Base-by-base conservation (phyloP, 2,329 filamentous ascomycete genomes). In the Botryotinia narcissicola region DNA sequence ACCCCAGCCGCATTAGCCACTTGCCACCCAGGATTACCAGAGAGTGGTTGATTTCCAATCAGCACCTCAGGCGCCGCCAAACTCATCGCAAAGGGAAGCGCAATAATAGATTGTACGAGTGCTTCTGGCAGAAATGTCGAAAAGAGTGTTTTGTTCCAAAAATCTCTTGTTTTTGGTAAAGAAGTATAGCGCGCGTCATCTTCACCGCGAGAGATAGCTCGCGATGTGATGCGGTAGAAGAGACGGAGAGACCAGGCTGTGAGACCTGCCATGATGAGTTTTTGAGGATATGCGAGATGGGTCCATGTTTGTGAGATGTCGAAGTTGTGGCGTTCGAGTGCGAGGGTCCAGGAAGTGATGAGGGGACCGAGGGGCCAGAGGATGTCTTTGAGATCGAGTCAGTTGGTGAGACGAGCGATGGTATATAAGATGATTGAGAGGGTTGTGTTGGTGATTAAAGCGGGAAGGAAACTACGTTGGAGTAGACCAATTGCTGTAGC, bases 161-260 rank as follows among this genome's bases (percentile, higher is more conserved):
- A 75, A 8, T 59, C 70, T 7, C 54, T 25, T 2, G 57, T 42
- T 25, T 71, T 69, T 12, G 68, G 51, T 18, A 29, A 40, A 22
- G 61, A 57, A 22, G 72, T 61, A 35, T 75, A 75, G 42, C 74
- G 64, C 4, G 74, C 64, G n/a, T 75, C 73, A n/a, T 75, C 74
- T 54, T 68, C 22, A 14, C 66, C 66, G 48, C 74, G 63, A 22
- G 51, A 37, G 18, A 71, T 32, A 4, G 66, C 66, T 25, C 74
- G 74, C 22, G 73, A 73, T n/a, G 61, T 63, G 22, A 73, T 60
- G 25, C 57, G 70, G 16, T 74, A 71, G 61, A 73, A 75, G 18
- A 74, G 57, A 48, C 73, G 70, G 7, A 63, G 63, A 12, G 73
- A 71, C 74, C 74, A 75, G 14, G 67, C 60, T 20, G 74, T 75